phyloP scores from a whole-genome alignment of 495 filamentous ascomycete species.

The Daldinia concentrica region DNA sequence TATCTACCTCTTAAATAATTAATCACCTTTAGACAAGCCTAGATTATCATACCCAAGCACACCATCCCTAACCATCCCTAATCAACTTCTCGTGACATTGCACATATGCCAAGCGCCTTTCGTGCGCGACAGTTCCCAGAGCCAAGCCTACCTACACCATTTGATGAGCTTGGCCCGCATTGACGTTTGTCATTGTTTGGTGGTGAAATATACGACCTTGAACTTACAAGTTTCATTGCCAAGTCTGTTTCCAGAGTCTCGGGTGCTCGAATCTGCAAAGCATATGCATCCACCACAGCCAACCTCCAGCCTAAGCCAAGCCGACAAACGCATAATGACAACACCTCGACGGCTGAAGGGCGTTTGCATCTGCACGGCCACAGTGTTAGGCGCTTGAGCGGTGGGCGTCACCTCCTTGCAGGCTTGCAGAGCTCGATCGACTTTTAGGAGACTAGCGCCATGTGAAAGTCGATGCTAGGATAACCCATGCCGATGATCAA shows the following conservation, averaged over 20 bases:
- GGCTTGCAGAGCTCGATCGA: constrained; percentile 33
- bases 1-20: constrained; percentile 19
- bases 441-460: constrained; percentile 28
- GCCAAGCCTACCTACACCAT: constrained; percentile 29
- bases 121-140: constrained; percentile 25
- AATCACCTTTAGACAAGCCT: constrained; percentile 1
- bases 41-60: constrained; percentile 32
- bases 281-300: constrained; percentile 34
- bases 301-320: constrained; percentile 30
- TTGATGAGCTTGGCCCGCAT: constrained; percentile 41
- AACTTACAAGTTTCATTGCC: constrained; percentile 43
- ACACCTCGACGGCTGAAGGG: constrained; percentile 15
- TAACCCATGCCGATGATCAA: constrained; percentile 40
- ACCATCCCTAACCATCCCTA: constrained; percentile 38
- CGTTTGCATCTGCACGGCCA: constrained; percentile 27
- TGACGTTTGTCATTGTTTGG: constrained; percentile 32
- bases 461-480: constrained; percentile 35
- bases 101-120: constrained; percentile 41
- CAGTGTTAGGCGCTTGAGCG: neutral
- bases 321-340: constrained; percentile 30
- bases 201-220: constrained; percentile 28
- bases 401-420: constrained; percentile 25
- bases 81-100: constrained; percentile 43
- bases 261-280: constrained; percentile 40
- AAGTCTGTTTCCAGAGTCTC: constrained; percentile 45